Base-by-base conservation (phyloP, 129 eudicot genomes). In the Escallonia herrerae region DNA sequence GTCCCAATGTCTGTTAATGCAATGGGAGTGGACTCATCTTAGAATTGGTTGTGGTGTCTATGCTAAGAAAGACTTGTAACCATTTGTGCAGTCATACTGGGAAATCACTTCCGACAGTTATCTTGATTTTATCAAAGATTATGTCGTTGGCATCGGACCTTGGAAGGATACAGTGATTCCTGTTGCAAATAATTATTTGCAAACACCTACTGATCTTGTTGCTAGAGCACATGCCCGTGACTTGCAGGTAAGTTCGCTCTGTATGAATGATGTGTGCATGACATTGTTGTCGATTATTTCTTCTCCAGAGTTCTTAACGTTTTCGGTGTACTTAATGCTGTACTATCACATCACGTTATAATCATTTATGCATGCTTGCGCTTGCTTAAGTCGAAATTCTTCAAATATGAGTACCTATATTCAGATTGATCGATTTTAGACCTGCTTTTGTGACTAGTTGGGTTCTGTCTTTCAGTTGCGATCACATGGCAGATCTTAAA, bases 71-170 rank as follows among this genome's bases (percentile, higher is more conserved):
- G n/a, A 37, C 33, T 22, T 22, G 33, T 4, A 15, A 50, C 5
- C 13, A 11, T 46, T 5, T 57, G 58, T 74, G 72, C 83, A 93
- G 99, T 63, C 99, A 15, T 89, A 67, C 71, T 67, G 77, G 68
- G 99, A 93, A 70, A 86, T 93, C 71, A 93, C 99, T 67, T 93
- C 99, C 13, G 95, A 93, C 74, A 60, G 56, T 57, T 93, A 93
- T 62, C 82, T 93, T 6, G 79, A 86, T 70, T 89, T 72, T 74
- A 89, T 93, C 72, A 89, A 80, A 76, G 86, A 93, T 2, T 93
- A 83, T 60, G 90, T 93, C 6, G 99, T 89, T 37, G 99, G 95
- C 46, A 83, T 93, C 56, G 99, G 96, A 67, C 99, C 99, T 12
- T 86, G 86, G 87, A 91, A 91, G 69, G 98, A 91, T 68, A 85